Evolutionary conservation across 345 rosid species (phyloP).

Genomic region (Iberis pinnata): DNA sequence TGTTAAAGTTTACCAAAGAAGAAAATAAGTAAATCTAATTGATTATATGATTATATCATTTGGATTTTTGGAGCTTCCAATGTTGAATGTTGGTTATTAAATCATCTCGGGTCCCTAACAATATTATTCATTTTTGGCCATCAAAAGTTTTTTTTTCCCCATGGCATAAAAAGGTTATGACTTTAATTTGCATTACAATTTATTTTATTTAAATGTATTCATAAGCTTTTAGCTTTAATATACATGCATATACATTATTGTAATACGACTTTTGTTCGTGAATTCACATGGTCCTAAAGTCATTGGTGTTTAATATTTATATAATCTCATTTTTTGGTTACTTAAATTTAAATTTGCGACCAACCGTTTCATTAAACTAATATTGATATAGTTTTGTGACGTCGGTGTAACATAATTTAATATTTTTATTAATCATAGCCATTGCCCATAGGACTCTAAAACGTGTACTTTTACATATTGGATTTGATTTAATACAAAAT

Average conservation of each 20-base stretch:
- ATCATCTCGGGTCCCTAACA: slow-evolving; percentile 22
- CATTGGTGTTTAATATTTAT: slow-evolving; percentile 39
- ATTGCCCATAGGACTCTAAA: slow-evolving; percentile 2
- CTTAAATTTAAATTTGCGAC: slow-evolving; percentile 11
- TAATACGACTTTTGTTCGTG: slow-evolving; percentile 30
- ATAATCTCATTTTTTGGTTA: slow-evolving; percentile 1
- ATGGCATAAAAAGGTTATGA: slow-evolving; percentile 12
- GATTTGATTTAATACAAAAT: no score
- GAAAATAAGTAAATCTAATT: neutral
- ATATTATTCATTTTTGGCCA: slow-evolving; percentile 6
- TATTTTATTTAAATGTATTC: slow-evolving; percentile 8
- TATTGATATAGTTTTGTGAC: slow-evolving; percentile 15
- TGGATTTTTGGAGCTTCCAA: slow-evolving; percentile 26
- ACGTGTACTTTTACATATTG: slow-evolving; percentile 23
- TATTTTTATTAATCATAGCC: slow-evolving; percentile 8
- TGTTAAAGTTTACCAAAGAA: no score
- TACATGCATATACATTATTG: slow-evolving; percentile 24
- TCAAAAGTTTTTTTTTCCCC: neutral
- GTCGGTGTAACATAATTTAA: slow-evolving; percentile 11
- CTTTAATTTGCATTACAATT: slow-evolving; percentile 19
- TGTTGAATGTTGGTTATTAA: slow-evolving; percentile 36
- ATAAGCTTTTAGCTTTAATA: slow-evolving; percentile 13
- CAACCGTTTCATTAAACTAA: slow-evolving; percentile 20
- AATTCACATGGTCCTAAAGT: slow-evolving; percentile 50
- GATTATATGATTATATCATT: slow-evolving; percentile 1